phyloP scores from a whole-genome alignment of 2,329 filamentous ascomycete genomes.

The Aspergillus unguis region DNA sequence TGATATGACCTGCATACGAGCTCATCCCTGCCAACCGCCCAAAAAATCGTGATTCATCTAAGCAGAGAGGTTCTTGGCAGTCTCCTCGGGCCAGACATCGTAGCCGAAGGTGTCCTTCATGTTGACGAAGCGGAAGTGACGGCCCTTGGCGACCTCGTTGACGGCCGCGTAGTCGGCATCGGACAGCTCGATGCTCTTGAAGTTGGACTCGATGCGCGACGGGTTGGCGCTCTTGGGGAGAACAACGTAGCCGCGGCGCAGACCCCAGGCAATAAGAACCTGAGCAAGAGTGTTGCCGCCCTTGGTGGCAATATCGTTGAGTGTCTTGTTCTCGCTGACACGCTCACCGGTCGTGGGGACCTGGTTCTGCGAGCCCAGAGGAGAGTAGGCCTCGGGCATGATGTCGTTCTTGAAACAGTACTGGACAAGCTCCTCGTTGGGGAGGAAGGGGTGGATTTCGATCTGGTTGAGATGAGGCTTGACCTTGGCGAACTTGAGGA shows the following conservation, averaged over 20 bases:
- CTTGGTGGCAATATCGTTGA: constrained; percentile 58
- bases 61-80: constrained; percentile 32
- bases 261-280: constrained; percentile 63
- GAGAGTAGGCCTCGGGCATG: constrained; percentile 43
- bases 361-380: constrained; percentile 64
- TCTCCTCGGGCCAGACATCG: constrained; percentile 65
- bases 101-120: constrained; percentile 80
- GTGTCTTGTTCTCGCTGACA: constrained; percentile 56
- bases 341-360: constrained; percentile 66
- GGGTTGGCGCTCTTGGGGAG: constrained; percentile 69
- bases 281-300: constrained; percentile 59
- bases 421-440: constrained; percentile 43
- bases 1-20: too few species aligned
- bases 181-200: constrained; percentile 58
- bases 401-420: constrained; percentile 43
- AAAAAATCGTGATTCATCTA: constrained; percentile 13
- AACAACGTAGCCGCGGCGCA: constrained; percentile 64
- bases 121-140: constrained; percentile 71
- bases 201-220: constrained; percentile 65
- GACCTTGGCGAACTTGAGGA: constrained; percentile 44
- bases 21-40: neutral
- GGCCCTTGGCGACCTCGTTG: constrained; percentile 61
- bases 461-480: constrained; percentile 46
- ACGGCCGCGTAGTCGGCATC: constrained; percentile 59
- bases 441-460: constrained; percentile 48